Conservation (phyloP, 2,329 filamentous ascomycete species). For the Xylaria sp. region DNA sequence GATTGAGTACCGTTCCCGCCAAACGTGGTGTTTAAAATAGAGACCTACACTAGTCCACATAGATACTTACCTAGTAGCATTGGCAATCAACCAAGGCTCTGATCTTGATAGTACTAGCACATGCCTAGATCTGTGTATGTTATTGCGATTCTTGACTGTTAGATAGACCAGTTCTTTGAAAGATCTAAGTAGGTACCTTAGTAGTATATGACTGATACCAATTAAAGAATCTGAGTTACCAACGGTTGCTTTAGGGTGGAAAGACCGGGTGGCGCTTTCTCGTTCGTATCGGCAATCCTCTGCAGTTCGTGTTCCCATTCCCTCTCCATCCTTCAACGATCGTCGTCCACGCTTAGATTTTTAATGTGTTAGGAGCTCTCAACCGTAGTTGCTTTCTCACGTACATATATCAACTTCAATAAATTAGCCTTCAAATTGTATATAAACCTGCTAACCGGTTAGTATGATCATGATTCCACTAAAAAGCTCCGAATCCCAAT, state of each 20-base stretch:
- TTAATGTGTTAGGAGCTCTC: background rate
- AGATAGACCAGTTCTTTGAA: no score
- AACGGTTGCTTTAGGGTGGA: background rate
- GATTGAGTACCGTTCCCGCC: background rate
- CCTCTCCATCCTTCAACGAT: constrained; percentile 5
- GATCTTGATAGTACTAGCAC: background rate
- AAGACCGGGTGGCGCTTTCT: constrained; percentile 25
- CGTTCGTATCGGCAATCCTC: constrained; percentile 24
- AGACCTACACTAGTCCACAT: background rate
- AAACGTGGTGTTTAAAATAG: constrained; percentile 17
- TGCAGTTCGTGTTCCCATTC: constrained; percentile 20
- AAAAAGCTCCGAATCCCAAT: constrained; percentile 4
- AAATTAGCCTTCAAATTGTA: background rate
- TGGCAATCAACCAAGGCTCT: background rate
- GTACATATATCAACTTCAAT: background rate
- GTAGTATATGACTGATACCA: background rate
- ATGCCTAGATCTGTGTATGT: background rate
- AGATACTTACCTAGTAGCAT: no score
- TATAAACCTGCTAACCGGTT: background rate
- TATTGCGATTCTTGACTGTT: background rate
- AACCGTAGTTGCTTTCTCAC: background rate
- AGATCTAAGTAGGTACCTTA: background rate
- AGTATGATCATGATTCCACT: background rate
- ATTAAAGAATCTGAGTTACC: constrained; percentile 4
- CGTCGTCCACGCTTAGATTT: background rate